Evolutionary conservation across 495 filamentous ascomycete genomes (phyloP).

Genomic region (Lophiotrema nucula): DNA sequence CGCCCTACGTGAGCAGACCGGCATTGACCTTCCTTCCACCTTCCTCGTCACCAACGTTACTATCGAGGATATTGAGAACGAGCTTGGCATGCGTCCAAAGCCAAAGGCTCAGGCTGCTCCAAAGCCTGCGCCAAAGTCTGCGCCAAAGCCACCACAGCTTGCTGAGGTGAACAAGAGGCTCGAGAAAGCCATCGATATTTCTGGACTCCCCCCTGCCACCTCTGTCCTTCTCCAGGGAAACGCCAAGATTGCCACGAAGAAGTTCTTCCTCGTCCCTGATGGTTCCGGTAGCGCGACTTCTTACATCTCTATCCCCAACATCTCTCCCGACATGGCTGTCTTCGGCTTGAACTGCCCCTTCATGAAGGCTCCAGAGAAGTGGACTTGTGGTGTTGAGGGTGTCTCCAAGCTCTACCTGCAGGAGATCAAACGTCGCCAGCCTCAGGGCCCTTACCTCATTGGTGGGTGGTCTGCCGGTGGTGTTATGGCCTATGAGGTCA

Average conservation of each 20-base stretch:
- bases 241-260: conserved; percentile 57
- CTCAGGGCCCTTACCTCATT: conserved; percentile 68
- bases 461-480: conserved; percentile 85
- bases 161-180: conserved; percentile 43
- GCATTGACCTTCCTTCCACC: conserved; percentile 45
- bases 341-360: conserved; percentile 67
- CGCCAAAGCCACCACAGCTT: conserved; percentile 39
- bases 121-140: conserved; percentile 10
- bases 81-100: conserved; percentile 46
- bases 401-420: conserved; percentile 59
- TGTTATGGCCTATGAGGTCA: conserved; percentile 82
- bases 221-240: conserved; percentile 55
- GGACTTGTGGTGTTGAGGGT: conserved; percentile 55
- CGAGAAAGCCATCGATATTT: conserved; percentile 37
- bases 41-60: conserved; percentile 45
- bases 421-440: conserved; percentile 69
- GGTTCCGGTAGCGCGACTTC: conserved; percentile 69
- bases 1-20: conserved; percentile 45
- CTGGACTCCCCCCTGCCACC: conserved; percentile 46
- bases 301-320: conserved; percentile 59
- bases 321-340: conserved; percentile 54
- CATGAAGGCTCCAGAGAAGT: conserved; percentile 60
- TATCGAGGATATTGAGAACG: conserved; percentile 49
- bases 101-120: conserved; percentile 13
- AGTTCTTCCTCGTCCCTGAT: conserved; percentile 74